Evolutionary conservation across 2,329 filamentous ascomycete genomes (phyloP).

Genomic region (Apiospora kogelbergensis): DNA sequence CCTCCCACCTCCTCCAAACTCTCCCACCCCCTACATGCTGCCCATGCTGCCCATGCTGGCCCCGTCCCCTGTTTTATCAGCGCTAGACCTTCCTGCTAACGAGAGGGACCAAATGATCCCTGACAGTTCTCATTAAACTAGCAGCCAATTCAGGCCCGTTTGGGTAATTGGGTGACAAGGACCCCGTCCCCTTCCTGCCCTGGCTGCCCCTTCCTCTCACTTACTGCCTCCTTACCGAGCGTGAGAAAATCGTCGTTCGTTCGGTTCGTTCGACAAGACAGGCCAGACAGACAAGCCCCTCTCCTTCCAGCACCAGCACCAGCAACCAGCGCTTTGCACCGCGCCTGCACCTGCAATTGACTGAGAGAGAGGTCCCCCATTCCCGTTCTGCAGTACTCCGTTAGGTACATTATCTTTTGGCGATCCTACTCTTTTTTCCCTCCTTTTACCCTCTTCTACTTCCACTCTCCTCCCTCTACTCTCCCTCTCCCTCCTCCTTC

Average conservation of each 20-base stretch:
- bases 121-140: constrained; percentile 26
- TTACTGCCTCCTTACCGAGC: constrained; percentile 8
- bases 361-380: background rate
- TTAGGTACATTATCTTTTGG: constrained; percentile 5
- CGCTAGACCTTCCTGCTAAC: constrained; percentile 2
- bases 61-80: constrained; percentile 4
- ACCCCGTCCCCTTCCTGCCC: constrained; percentile 5
- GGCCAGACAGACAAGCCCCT: too few species aligned
- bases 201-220: background rate
- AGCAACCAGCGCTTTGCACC: too few species aligned
- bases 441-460: constrained; percentile 6
- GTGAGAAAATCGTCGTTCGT: background rate
- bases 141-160: constrained; percentile 12
- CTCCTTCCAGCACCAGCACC: background rate
- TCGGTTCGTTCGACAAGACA: background rate
- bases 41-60: background rate
- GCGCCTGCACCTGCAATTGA: background rate
- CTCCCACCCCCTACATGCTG: background rate
- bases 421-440: constrained; percentile 6
- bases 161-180: constrained; percentile 11
- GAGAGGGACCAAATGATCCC: constrained; percentile 12
- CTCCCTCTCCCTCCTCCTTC: constrained; percentile 9
- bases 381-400: background rate
- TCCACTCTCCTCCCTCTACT: constrained; percentile 7
- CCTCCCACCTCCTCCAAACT: constrained; percentile 2